Base-by-base conservation (phyloP, 2,329 filamentous ascomycete genomes). In the Reticulascus tulasneorum region DNA sequence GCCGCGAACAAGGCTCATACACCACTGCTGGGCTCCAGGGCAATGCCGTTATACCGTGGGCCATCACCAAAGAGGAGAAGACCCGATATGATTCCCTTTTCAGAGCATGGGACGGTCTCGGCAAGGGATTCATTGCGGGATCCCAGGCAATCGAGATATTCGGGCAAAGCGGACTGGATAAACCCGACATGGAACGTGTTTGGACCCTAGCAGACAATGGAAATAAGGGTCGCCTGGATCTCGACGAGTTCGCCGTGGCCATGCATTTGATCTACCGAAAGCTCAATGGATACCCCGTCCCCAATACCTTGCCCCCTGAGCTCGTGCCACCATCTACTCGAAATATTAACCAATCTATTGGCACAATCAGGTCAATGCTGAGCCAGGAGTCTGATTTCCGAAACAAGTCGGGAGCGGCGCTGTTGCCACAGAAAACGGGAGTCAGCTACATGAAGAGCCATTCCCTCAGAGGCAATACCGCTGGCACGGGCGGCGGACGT, bases 251-350 rank as follows among this genome's bases (percentile, higher is more conserved):
- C 56, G 90, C 93, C 8, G 91, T 98, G 34, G 89, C 90, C 9
- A 98, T 98, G 93, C 93, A 98, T 73, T 69, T 98, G 63, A 98
- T 98, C 52, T 98, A 98, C 66, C 79, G 93, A 51, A 95, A 94
- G 58, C 75, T 98, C 35, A 97, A 98, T 53, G 91, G 91, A 23
- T 97, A 97, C 54, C 90, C 91, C 2, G 74, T 97, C 21, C 93
- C 93, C 12, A 86, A 82, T 52, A 82, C 84, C 28, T 73, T 98
- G 9, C 93, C 93, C 8, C 80, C 93, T 1, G 93, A 98, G 67
- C 77, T 98, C 42, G 82, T 97, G 7, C 93, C 93, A 16, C 93
- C 93, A 2, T 97, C 93, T 2, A 95, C 91, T 9, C 80, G 91
- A 46, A 95, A 96, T 60, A 78, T 98, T 52, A 91, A 83, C 50